Conservation (phyloP, 1,284 basidiomycete species). For the Ceratobasidium sp. region DNA sequence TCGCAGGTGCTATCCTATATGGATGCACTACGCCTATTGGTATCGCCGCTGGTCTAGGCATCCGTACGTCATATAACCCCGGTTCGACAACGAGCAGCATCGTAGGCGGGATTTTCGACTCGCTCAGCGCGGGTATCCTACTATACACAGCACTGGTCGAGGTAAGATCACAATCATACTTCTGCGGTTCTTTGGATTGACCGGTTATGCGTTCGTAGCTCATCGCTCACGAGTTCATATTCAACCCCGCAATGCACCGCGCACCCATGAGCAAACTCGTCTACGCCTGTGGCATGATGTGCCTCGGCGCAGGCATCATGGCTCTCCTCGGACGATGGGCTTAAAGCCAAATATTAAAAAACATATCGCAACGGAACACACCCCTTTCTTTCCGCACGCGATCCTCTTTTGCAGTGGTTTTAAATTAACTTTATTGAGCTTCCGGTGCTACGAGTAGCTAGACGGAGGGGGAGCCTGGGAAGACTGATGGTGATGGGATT, state of each 20-base stretch:
- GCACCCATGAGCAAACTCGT: conserved; percentile 69
- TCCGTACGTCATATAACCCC: conserved; percentile 85
- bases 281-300: conserved; percentile 79
- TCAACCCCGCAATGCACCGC: conserved; percentile 84
- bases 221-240: conserved; percentile 91
- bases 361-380: conserved; percentile 15
- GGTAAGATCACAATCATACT: conserved; percentile 56
- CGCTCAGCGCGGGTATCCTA: conserved; percentile 87
- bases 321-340: conserved; percentile 88
- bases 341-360: conserved; percentile 51
- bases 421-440: conserved; percentile 37
- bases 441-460: conserved; percentile 36
- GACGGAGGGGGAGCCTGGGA: conserved; percentile 38
- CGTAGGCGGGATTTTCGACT: conserved; percentile 85
- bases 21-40: conserved; percentile 84
- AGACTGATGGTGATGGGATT: conserved; percentile 6
- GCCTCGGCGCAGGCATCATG: conserved; percentile 83
- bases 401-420: conserved; percentile 11
- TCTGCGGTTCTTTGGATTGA: conserved; percentile 33
- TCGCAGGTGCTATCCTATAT: conserved; percentile 73
- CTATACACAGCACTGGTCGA: conserved; percentile 93
- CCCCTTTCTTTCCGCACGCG: neutral
- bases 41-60: conserved; percentile 85
- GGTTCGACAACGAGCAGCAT: conserved; percentile 77
- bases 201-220: conserved; percentile 59